Percentiles rank a stretch among this genome's conserved stretches.
Conservation (phyloP, 164 flowering plant genomes). For the Umbilicus rupestris region DNA sequence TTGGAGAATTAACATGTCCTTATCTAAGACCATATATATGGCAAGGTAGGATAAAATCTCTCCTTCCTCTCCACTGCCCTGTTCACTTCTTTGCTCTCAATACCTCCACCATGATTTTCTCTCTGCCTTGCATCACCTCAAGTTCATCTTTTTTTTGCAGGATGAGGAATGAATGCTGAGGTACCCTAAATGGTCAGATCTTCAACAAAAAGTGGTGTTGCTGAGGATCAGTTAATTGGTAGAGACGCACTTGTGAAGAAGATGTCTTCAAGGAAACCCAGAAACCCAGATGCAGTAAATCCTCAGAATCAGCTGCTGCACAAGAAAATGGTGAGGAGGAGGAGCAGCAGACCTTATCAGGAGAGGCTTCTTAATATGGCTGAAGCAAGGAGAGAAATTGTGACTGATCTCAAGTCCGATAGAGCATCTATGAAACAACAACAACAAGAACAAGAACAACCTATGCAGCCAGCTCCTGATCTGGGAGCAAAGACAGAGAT, state of each 20-base stretch:
- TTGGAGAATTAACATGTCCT: neutral
- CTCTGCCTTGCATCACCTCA: slow-evolving; percentile 7
- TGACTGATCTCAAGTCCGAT: slow-evolving; percentile 79
- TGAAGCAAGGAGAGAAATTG: slow-evolving; percentile 75
- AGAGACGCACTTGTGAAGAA: slow-evolving; percentile 61
- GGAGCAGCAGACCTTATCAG: slow-evolving; percentile 80
- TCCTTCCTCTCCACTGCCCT: neutral
- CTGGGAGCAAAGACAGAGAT: slow-evolving; percentile 10
- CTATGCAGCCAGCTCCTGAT: slow-evolving; percentile 27
- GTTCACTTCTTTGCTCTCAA: neutral
- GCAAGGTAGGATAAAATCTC: slow-evolving; percentile 13
- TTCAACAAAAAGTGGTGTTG: slow-evolving; percentile 13
- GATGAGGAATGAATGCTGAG: slow-evolving; percentile 5
- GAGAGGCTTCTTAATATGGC: slow-evolving; percentile 92
- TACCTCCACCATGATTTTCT: neutral
- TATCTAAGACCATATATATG: slow-evolving; percentile 18
- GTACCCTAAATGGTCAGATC: slow-evolving; percentile 21
- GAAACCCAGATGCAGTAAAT: slow-evolving; percentile 23
- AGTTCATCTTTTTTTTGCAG: too few species aligned
- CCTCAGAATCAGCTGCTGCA: slow-evolving; percentile 27
- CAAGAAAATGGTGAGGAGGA: slow-evolving; percentile 75
- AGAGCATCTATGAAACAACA: slow-evolving; percentile 83
- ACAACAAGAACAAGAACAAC: slow-evolving; percentile 53
- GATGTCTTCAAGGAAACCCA: slow-evolving; percentile 51
- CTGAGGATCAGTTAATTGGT: slow-evolving; percentile 17